Base-by-base conservation (phyloP, 352 stramenopile genomes). In the Pythium volutum region DNA sequence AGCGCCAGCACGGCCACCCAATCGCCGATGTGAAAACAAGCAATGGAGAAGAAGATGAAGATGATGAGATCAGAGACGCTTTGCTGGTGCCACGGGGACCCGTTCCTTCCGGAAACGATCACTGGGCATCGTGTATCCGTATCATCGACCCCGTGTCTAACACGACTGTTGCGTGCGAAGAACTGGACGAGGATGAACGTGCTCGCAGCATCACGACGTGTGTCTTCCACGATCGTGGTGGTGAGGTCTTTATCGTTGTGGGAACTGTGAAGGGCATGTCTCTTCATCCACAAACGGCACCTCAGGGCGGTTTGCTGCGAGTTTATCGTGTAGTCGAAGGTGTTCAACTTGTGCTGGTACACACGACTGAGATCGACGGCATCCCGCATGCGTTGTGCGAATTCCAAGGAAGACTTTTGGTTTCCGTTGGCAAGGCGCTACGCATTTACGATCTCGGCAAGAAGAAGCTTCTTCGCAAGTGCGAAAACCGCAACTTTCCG, bases 361-460 rank as follows among this genome's bases (percentile, higher is more conserved):
- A 99, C 79, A 91, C 87, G 33, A 99, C 97, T 9, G 87, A 97
- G 62, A 90, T 99, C 23, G 95, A 99, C 31, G 97, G 97, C 54
- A 93, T 98, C 22, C 97, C 97, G 9, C 86, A 98, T 26, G 93
- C 97, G 4, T 91, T 99, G 79, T 96, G 91, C 64, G 94, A 99
- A 61, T 99, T 99, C 73, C 94, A 99, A 66, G 97, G 97, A 22
- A 81, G 96, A 22, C 74, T 99, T 22, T 79, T 99, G 20, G 97
- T 98, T 14, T 98, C 97, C 18, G 88, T 99, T n/a, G 98, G 97
- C 10, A 87, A 86, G 41, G 90, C 80, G 25, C 75, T 99, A 0
- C 88, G 97, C 27, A 93, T 99, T n/a, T 99, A 99, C 77, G 97
- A 99, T 65, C 78, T 99, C 46, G 97, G 97, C 56, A 99, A 99